These are phyloP conservation scores for Leccinum sublutescens DNA, from an alignment of 768 basidiomycete genomes.

Conservation along the genomic window DNA sequence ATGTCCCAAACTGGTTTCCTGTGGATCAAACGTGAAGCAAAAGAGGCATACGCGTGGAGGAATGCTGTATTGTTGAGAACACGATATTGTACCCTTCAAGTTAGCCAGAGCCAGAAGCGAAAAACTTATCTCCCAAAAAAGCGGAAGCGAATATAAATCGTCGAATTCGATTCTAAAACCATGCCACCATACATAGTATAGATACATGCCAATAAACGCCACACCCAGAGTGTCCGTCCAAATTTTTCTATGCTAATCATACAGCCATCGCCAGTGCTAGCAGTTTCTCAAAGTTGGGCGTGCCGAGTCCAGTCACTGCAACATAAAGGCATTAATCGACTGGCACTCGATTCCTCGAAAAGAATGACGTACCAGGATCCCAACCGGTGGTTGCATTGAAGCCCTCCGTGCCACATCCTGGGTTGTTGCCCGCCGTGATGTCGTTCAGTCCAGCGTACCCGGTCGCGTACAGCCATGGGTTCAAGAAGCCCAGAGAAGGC, in stretches of 20 bases:
- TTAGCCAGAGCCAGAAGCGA: too few relatives aligned
- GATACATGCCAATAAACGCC: background rate
- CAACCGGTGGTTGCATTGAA: constrained; percentile 60
- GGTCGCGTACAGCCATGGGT: constrained; percentile 53
- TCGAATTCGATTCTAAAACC: background rate
- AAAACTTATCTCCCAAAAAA: background rate
- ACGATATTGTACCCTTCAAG: too few relatives aligned
- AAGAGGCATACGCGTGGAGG: too few relatives aligned
- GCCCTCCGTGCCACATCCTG: constrained; percentile 60
- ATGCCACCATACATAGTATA: background rate
- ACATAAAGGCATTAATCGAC: background rate
- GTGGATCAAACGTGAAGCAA: too few relatives aligned
- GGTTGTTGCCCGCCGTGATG: constrained; percentile 55
- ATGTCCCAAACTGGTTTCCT: too few relatives aligned
- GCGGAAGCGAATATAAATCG: background rate
- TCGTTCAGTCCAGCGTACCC: constrained; percentile 47
- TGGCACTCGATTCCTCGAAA: background rate
- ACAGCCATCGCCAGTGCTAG: constrained; percentile 35
- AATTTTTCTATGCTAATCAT: background rate
- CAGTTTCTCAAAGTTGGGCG: constrained; percentile 51
- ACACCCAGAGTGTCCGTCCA: background rate
- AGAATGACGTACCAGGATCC: constrained; percentile 51
- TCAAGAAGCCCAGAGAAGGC: constrained; percentile 59
- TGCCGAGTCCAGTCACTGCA: constrained; percentile 54
- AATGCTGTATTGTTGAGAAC: too few relatives aligned